Evolutionary conservation across 2,329 filamentous ascomycete species (phyloP).

Genomic region (Xylaria sp.): DNA sequence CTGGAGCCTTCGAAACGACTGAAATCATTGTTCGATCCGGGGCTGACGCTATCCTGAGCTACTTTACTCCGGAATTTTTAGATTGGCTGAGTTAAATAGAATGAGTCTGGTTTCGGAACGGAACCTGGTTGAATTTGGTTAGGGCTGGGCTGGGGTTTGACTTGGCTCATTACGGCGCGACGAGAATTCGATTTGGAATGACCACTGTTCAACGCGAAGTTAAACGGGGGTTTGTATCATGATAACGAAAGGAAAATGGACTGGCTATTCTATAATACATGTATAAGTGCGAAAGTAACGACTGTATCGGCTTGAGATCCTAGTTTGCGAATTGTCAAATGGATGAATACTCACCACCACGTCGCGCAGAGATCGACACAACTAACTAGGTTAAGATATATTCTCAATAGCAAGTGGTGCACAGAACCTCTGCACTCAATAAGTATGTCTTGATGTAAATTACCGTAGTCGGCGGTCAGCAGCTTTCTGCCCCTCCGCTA

Average conservation of each 20-base stretch:
- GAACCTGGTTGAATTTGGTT: no score
- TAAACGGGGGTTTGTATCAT: not conserved
- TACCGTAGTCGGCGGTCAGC: no score
- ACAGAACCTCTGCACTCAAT: no score
- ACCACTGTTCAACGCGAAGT: not conserved
- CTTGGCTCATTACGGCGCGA: not conserved
- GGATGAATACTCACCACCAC: not conserved
- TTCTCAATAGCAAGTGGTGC: no score
- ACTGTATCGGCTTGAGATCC: not conserved
- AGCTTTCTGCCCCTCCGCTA: no score
- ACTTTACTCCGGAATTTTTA: slow-evolving; percentile 86
- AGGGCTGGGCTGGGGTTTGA: not conserved
- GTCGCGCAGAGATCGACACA: no score
- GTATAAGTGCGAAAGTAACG: not conserved
- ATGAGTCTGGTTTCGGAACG: not conserved
- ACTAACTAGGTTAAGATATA: no score
- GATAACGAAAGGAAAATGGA: not conserved
- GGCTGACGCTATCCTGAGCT: slow-evolving; percentile 90
- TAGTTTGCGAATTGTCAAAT: not conserved
- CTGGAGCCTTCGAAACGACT: slow-evolving; percentile 93
- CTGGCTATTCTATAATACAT: not conserved
- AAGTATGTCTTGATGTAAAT: no score
- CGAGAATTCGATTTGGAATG: not conserved
- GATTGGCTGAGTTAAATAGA: slow-evolving; percentile 62
- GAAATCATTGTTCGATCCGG: slow-evolving; percentile 92